Base-by-base conservation (phyloP, 345 rosid species). In the Bretschneidera sinensis region DNA sequence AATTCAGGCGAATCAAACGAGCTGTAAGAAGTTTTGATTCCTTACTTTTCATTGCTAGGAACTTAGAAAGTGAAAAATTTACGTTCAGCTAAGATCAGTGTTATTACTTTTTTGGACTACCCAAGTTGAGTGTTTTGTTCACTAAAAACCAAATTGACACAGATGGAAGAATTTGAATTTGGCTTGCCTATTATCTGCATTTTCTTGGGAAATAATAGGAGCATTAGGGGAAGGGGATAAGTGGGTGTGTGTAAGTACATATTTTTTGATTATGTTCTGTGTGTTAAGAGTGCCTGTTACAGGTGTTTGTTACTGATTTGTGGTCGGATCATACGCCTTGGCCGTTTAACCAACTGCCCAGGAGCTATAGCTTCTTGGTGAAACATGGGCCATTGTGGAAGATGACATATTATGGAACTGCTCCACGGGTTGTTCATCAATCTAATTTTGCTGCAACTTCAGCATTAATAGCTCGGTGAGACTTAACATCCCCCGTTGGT, bases 281-380 rank as follows among this genome's bases (percentile, higher is more conserved):
- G 19, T 58, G 31, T 67, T 67, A 78, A 76, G 81, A 76, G 74
- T 81, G 79, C 21, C 34, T 69, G 69, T 67, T 43, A 73, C 94
- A 95, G 99, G 98, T 95, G 58, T 95, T 82, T 72, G 78, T 95
- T 62, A 88, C 98, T 51, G 99, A 95, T 80, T 81, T 95, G 60
- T 94, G 97, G 99, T 67, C 99, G 24, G 99, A 91, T 66, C 99
- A 95, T 70, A 91, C 98, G 0, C 99, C 99, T 25, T 95, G 99
- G 99, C 99, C 99, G 2, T 95, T 95, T 69, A 91, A 95, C 75
- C 99, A 95, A 71, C 78, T 95, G 63, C 99, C 99, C 5, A 82
- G 88, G 61, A 95, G 96, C 80, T 95, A 95, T 67, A 95, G 85
- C 68, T 95, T 95, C 82, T 74, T 95, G 75, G 98, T 95, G 47